Percentiles rank a stretch among this genome's conserved stretches.
phyloP scores from a whole-genome alignment of 345 rosid genomes.

The Bruguiera parviflora region DNA sequence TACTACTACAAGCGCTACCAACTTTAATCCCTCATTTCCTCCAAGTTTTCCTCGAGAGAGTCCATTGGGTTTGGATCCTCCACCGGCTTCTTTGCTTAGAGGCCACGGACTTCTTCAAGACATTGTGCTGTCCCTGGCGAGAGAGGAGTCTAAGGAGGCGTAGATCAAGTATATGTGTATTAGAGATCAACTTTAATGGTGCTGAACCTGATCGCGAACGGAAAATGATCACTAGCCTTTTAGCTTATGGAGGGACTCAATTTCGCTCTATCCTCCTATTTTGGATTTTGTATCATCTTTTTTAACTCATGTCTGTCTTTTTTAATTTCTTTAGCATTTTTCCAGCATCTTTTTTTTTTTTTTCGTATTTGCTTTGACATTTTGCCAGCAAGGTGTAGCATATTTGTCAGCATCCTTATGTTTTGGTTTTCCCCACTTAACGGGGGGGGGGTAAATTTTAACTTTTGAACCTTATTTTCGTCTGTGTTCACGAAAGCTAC shows the following conservation, averaged over 20 bases:
- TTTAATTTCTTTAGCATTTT: constrained; percentile 1
- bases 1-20: constrained; percentile 17
- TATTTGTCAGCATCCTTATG: background rate
- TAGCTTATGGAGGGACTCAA: constrained; percentile 16
- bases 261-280: constrained; percentile 22
- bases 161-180: background rate
- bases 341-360: background rate
- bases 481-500: too few species aligned
- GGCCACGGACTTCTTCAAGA: constrained; percentile 94
- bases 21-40: constrained; percentile 26
- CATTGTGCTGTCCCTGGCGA: constrained; percentile 73
- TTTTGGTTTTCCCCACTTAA: too few species aligned
- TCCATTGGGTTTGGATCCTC: constrained; percentile 13
- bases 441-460: too few species aligned
- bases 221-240: constrained; percentile 15
- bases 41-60: constrained; percentile 33
- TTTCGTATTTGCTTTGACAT: background rate
- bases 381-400: constrained; percentile 1
- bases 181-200: constrained; percentile 7
- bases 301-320: background rate
- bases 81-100: constrained; percentile 36
- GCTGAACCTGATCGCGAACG: background rate
- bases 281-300: background rate
- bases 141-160: constrained; percentile 40
- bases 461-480: too few species aligned